Base-by-base conservation (phyloP, 2,329 filamentous ascomycete genomes). In the Waltergamsia citrina region DNA sequence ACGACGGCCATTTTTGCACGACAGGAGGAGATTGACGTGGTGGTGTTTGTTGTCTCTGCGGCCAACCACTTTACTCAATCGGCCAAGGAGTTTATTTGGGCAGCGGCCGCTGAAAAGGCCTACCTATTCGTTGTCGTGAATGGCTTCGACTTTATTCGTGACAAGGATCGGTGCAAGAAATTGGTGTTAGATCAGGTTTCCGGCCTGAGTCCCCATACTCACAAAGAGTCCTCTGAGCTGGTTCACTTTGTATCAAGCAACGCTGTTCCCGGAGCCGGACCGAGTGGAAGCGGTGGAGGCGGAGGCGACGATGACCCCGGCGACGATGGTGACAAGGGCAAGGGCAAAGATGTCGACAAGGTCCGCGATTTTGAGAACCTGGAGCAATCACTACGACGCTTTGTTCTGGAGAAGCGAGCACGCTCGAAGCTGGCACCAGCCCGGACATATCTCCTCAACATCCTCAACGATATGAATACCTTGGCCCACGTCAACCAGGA, bases 41-140 rank as follows among this genome's bases (percentile, higher is more conserved):
- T 98, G 1, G 88, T 98, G 0, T 98, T 98, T 48, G 92, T 98
- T 22, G 92, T 98, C 5, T 95, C 88, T 9, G 92, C 92, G 3
- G 87, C 90, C 18, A 98, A 98, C 45, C 92, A 98, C 59, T 96
- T 98, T 53, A 98, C 92, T 0, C 78, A 94, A 35, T 94, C 92
- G 1, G 88, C 92, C n/a, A 93, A 85, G 59, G 92, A 98, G 49
- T 98, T 98, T 51, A 94, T 98, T 41, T 84, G 85, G 68, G 90
- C 90, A 33, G 92, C 92, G 2, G 92, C 92, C 1, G 78, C 90
- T 26, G 92, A 98, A 52, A 98, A 98, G 60, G 90, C 92, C 0
- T 98, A 98, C 53, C 88, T 98, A 41, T 98, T 98, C 57, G 94
- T 98, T 57, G 92, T 98, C 11, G 92, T 98, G 44, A 98, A 98